phyloP scores from a whole-genome alignment of 2,329 filamentous ascomycete species.

The Harringtonia aguacate region DNA sequence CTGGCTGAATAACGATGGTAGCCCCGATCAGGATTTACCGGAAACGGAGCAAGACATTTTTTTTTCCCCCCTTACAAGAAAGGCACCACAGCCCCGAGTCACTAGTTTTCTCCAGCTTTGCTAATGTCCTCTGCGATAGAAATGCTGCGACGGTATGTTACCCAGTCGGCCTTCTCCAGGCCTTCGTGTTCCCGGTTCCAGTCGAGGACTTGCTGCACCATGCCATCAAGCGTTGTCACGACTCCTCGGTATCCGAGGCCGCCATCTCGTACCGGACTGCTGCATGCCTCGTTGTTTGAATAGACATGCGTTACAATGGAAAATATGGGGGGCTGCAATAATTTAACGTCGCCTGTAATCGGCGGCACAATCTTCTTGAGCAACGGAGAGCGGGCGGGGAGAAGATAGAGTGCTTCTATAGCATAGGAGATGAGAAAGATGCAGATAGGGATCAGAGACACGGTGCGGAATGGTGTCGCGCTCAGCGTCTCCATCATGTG shows the following conservation, averaged over 20 bases:
- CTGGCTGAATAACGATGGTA: too few relatives aligned
- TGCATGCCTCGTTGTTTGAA: slow-evolving; percentile 20
- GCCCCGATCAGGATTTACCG: too few relatives aligned
- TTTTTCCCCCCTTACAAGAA: too few relatives aligned
- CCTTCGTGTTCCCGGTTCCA: slow-evolving; percentile 28
- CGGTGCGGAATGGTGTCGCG: slow-evolving; percentile 21
- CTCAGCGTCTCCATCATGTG: slow-evolving; percentile 21
- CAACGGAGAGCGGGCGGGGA: slow-evolving; percentile 17
- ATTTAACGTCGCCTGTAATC: slow-evolving; percentile 21
- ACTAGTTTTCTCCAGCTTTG: too few relatives aligned
- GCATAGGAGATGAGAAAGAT: slow-evolving; percentile 25
- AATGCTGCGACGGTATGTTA: slow-evolving; percentile 25
- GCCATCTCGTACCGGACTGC: slow-evolving; percentile 21
- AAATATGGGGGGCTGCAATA: slow-evolving; percentile 28
- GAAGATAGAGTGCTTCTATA: slow-evolving; percentile 24
- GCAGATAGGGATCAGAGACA: slow-evolving; percentile 20
- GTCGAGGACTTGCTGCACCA: slow-evolving; percentile 27
- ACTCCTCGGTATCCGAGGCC: slow-evolving; percentile 28
- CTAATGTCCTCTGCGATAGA: too few relatives aligned
- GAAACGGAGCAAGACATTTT: too few relatives aligned
- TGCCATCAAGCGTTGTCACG: slow-evolving; percentile 27
- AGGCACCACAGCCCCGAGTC: too few relatives aligned
- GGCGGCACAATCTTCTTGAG: slow-evolving; percentile 19
- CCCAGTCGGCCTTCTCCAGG: slow-evolving; percentile 11
- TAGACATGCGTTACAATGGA: slow-evolving; percentile 29